These are phyloP conservation scores for Nothophytophthora sp. DNA, from an alignment of 352 stramenopile genomes.

Conservation along the genomic window DNA sequence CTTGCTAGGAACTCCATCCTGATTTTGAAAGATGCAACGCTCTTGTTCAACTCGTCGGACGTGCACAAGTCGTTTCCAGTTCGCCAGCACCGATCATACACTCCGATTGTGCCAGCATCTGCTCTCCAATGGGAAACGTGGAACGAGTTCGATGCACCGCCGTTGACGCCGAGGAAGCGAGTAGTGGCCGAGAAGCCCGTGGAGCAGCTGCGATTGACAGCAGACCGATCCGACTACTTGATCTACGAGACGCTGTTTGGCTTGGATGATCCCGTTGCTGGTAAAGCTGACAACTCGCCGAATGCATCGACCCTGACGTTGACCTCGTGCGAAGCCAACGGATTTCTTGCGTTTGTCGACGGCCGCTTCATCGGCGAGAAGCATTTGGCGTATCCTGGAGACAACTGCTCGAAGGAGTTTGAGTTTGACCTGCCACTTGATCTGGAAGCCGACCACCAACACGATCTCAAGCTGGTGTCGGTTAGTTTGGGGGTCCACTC, in stretches of 20 bases:
- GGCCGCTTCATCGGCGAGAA: slow-evolving; percentile 40
- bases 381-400: slow-evolving; percentile 47
- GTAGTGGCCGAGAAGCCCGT: slow-evolving; percentile 38
- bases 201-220: slow-evolving; percentile 60
- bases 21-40: slow-evolving; percentile 37
- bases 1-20: slow-evolving; percentile 45
- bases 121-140: slow-evolving; percentile 50
- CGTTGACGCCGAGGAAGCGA: slow-evolving; percentile 26
- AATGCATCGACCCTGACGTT: slow-evolving; percentile 32
- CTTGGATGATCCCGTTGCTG: not conserved
- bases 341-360: slow-evolving; percentile 57
- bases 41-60: slow-evolving; percentile 64
- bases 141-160: slow-evolving; percentile 44
- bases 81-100: slow-evolving; percentile 40
- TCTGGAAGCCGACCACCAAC: slow-evolving; percentile 25
- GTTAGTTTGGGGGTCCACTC: slow-evolving; percentile 64
- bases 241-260: slow-evolving; percentile 60
- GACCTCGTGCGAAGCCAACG: slow-evolving; percentile 56
- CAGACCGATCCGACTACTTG: slow-evolving; percentile 61
- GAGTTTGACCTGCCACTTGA: slow-evolving; percentile 39
- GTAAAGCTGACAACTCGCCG: not conserved
- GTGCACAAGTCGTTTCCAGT: slow-evolving; percentile 47
- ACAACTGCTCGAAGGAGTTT: slow-evolving; percentile 52
- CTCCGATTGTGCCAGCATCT: slow-evolving; percentile 30
- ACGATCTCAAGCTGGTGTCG: slow-evolving; percentile 49